Percentiles rank a stretch among this genome's conserved stretches.
Conservation (phyloP, 306 rosid genomes). For the Cucurbita maxima region DNA sequence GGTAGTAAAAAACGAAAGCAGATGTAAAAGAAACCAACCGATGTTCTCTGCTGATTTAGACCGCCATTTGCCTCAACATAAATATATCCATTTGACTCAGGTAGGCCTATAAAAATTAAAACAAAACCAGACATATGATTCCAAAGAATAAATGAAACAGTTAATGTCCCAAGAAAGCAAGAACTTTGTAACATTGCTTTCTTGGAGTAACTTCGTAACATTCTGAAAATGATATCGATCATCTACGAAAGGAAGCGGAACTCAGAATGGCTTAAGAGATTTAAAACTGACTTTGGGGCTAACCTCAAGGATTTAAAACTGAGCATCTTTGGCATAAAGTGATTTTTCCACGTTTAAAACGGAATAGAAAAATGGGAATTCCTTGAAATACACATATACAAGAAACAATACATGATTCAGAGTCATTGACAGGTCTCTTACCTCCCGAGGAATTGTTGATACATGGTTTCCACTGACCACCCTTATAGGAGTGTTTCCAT, state of each 20-base stretch:
- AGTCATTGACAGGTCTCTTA: conserved; percentile 8
- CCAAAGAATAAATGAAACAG: not conserved
- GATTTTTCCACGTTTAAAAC: not conserved
- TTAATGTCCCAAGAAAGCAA: no score
- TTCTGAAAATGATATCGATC: not conserved
- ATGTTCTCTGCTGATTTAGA: conserved; percentile 89
- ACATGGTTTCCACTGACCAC: conserved; percentile 74
- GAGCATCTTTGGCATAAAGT: not conserved
- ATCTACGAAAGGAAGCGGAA: not conserved
- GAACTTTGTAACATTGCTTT: no score
- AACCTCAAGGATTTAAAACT: not conserved
- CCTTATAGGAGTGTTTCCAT: conserved; percentile 67
- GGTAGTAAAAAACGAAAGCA: not conserved
- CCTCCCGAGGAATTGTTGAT: conserved; percentile 56
- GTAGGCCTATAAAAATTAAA: conserved; percentile 34
- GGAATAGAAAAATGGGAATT: not conserved
- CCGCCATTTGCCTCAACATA: conserved; percentile 97
- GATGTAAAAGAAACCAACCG: conserved; percentile 39
- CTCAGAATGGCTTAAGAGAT: not conserved
- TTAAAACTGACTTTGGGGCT: not conserved
- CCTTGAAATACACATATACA: not conserved
- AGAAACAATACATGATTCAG: not conserved
- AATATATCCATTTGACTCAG: conserved; percentile 88
- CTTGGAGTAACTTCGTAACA: not conserved
- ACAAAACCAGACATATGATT: conserved; percentile 7